Conservation (phyloP, 148 eudicot species). For the Polygonum aviculare region DNA sequence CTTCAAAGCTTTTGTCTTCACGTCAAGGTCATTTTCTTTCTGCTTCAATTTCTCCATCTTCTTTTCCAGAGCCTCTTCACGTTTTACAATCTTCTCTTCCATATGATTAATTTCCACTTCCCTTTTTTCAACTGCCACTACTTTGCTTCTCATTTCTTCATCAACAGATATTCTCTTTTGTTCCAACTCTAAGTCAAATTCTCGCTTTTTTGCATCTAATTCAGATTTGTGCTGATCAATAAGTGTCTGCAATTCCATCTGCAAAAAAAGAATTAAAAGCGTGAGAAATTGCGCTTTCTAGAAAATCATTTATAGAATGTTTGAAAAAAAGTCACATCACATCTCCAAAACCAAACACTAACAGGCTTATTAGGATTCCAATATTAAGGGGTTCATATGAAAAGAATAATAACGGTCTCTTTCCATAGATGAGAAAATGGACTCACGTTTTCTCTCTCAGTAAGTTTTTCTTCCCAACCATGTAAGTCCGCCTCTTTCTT, state of each 20-base stretch:
- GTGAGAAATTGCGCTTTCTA: constrained; percentile 27
- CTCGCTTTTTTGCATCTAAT: constrained; percentile 48
- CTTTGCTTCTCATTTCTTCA: constrained; percentile 26
- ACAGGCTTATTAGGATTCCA: constrained; percentile 1
- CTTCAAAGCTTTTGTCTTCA: constrained; percentile 40
- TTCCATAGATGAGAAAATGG: neutral
- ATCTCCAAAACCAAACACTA: constrained; percentile 63
- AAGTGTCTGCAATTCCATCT: constrained; percentile 81
- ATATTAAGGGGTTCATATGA: neutral
- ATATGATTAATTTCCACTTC: constrained; percentile 63
- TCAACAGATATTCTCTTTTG: constrained; percentile 5
- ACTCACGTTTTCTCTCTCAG: constrained; percentile 56
- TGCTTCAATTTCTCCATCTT: constrained; percentile 69
- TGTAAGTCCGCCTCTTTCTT: constrained; percentile 57
- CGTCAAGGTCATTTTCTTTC: constrained; percentile 46
- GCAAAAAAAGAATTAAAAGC: constrained; percentile 23
- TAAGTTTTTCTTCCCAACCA: constrained; percentile 56
- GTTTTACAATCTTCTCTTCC: constrained; percentile 69
- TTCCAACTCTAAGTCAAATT: constrained; percentile 14
- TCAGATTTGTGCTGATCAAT: constrained; percentile 62
- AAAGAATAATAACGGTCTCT: neutral
- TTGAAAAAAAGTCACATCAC: constrained; percentile 33
- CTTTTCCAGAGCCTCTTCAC: constrained; percentile 80
- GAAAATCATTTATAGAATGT: constrained; percentile 31
- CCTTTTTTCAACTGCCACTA: constrained; percentile 20